A percentile compares a stretch with the other conserved stretches of the same genome.
These are phyloP conservation scores for Rutstroemia sp. DNA, from an alignment of 2,329 filamentous ascomycete species.

Conservation along the genomic window DNA sequence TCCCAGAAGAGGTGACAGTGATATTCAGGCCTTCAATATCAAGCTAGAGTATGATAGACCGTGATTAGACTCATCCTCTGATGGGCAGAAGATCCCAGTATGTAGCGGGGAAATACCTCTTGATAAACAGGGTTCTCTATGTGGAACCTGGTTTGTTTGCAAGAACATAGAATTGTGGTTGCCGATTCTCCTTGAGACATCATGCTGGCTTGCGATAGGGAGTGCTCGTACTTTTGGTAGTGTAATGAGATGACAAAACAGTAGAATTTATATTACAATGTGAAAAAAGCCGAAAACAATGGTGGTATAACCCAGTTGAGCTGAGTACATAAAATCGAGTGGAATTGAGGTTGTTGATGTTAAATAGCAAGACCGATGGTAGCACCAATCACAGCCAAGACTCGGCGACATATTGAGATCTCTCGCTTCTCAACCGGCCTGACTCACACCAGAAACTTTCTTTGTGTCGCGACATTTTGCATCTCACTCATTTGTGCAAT, in stretches of 20 bases:
- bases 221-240: background rate
- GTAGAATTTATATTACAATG: background rate
- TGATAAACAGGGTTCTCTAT: constrained; percentile 28
- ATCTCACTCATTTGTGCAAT: background rate
- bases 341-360: too few species aligned
- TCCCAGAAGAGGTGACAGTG: constrained; percentile 43
- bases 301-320: too few species aligned
- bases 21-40: constrained; percentile 69
- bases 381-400: too few species aligned
- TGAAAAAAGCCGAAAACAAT: background rate
- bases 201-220: background rate
- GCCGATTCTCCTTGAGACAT: constrained; percentile 17
- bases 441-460: background rate
- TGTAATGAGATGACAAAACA: too few species aligned
- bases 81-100: background rate
- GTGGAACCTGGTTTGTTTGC: constrained; percentile 29
- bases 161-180: constrained; percentile 25
- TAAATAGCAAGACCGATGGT: too few species aligned
- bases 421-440: background rate
- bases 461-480: background rate
- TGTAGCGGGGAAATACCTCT: constrained; percentile 17
- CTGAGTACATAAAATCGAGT: too few species aligned
- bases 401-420: too few species aligned
- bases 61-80: background rate
- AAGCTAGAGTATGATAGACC: constrained; percentile 37